phyloP scores from a whole-genome alignment of 2,329 filamentous ascomycete species.

The Beauveria australis region DNA sequence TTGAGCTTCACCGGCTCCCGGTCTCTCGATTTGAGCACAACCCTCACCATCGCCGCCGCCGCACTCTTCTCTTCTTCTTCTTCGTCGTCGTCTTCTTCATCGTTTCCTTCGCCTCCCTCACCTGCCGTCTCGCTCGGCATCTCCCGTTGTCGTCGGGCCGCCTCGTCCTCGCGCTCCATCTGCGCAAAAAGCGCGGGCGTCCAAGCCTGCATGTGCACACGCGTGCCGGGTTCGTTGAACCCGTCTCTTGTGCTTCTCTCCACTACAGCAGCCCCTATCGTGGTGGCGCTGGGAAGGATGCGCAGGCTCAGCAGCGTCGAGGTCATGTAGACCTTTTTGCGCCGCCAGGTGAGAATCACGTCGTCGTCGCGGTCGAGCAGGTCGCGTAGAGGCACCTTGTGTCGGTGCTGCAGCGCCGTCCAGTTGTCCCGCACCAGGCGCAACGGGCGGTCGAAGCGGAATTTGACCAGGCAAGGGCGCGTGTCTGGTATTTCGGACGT shows the following conservation, averaged over 20 bases:
- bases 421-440: conserved; percentile 61
- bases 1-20: conserved; percentile 41
- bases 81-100: conserved; percentile 7
- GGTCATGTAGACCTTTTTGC: conserved; percentile 63
- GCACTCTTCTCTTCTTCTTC: conserved; percentile 15
- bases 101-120: conserved; percentile 14
- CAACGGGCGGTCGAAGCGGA: conserved; percentile 60
- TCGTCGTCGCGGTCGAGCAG: conserved; percentile 32
- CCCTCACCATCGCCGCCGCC: conserved; percentile 33
- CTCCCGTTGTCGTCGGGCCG: conserved; percentile 33
- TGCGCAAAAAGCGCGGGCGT: conserved; percentile 53
- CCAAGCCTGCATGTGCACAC: conserved; percentile 71
- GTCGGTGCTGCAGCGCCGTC: conserved; percentile 51
- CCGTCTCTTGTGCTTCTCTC: conserved; percentile 30
- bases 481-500: conserved; percentile 56
- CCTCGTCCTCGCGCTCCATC: conserved; percentile 40
- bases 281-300: conserved; percentile 36
- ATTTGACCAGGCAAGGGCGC: conserved; percentile 47
- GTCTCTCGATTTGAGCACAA: conserved; percentile 47
- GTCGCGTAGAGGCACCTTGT: conserved; percentile 23
- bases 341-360: conserved; percentile 74
- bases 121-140: conserved; percentile 24
- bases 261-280: conserved; percentile 31
- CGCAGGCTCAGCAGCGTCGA: conserved; percentile 64
- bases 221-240: conserved; percentile 41